Conservation (phyloP, 805 yeast genomes). For the Aciculoconidium aculeatum region DNA sequence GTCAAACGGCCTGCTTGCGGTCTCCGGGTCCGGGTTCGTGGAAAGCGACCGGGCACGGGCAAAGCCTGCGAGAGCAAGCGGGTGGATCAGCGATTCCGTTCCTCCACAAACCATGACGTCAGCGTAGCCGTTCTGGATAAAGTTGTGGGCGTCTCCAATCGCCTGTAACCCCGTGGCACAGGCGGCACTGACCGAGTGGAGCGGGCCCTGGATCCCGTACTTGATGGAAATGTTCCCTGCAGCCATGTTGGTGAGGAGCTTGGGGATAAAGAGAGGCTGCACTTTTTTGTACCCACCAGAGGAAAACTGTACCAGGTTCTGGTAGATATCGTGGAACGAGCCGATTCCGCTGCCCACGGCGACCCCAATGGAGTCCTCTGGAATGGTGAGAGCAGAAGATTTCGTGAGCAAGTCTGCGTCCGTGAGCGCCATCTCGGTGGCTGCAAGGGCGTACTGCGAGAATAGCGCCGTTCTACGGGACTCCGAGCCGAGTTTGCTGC, state of each 20-base stretch:
- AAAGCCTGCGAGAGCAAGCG: conserved; percentile 84
- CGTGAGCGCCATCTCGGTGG: conserved; percentile 69
- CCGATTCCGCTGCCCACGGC: conserved; percentile 95
- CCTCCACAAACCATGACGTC: conserved; percentile 94
- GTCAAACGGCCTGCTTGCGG: conserved; percentile 88
- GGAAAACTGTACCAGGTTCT: conserved; percentile 49
- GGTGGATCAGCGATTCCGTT: conserved; percentile 81
- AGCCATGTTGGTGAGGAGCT: conserved; percentile 84
- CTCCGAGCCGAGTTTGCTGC: conserved; percentile 45
- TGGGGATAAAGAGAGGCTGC: conserved; percentile 84
- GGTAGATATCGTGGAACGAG: conserved; percentile 67
- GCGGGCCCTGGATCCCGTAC: conserved; percentile 74
- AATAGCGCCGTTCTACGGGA: conserved; percentile 62
- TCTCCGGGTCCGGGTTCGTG: conserved; percentile 55
- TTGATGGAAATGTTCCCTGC: conserved; percentile 84
- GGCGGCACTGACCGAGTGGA: conserved; percentile 86
- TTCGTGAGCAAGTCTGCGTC: conserved; percentile 44
- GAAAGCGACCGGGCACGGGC: conserved; percentile 81
- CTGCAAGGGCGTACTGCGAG: conserved; percentile 72
- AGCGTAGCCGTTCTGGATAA: conserved; percentile 73
- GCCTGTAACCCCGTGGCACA: conserved; percentile 96
- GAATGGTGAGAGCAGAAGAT: not conserved
- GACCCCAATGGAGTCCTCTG: conserved; percentile 51
- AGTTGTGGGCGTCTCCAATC: conserved; percentile 86
- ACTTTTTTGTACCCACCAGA: conserved; percentile 59